Percentiles rank a stretch among this genome's conserved stretches.
Conservation (phyloP, 768 basidiomycete species). For the Hydnum rufescens region DNA sequence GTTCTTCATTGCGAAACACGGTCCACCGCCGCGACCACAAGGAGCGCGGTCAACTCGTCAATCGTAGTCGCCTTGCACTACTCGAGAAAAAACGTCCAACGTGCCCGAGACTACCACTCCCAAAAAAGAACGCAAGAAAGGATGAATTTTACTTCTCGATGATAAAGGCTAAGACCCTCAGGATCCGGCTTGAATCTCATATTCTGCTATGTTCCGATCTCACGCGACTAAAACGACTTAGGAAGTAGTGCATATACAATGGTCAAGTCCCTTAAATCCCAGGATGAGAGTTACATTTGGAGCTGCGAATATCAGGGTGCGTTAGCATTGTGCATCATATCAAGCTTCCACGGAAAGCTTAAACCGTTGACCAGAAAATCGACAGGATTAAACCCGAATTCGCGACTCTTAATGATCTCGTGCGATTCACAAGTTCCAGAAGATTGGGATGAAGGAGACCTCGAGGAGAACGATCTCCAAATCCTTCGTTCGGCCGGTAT, state of each 20-base stretch:
- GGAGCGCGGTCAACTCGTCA: slow-evolving; percentile 76
- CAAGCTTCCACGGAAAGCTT: not conserved
- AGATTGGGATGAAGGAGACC: slow-evolving; percentile 24
- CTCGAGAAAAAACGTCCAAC: slow-evolving; percentile 97
- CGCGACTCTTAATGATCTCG: slow-evolving; percentile 43
- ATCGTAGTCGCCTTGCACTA: slow-evolving; percentile 68
- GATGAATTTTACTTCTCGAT: slow-evolving; percentile 99
- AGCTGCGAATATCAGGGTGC: slow-evolving; percentile 65
- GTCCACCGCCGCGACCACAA: slow-evolving; percentile 84
- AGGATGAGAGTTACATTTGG: slow-evolving; percentile 89
- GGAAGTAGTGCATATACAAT: slow-evolving; percentile 79
- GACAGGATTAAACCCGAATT: slow-evolving; percentile 57
- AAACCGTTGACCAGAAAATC: slow-evolving; percentile 42
- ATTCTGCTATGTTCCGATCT: not conserved
- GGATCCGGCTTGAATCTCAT: slow-evolving; percentile 5
- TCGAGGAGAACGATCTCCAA: slow-evolving; percentile 33
- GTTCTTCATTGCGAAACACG: slow-evolving; percentile 62
- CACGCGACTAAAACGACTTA: slow-evolving; percentile 17
- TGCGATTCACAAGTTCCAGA: slow-evolving; percentile 17
- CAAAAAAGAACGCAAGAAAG: slow-evolving; percentile 87
- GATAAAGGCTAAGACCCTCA: slow-evolving; percentile 61
- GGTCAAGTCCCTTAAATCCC: slow-evolving; percentile 86
- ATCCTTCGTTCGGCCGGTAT: slow-evolving; percentile 43
- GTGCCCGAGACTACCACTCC: slow-evolving; percentile 88
- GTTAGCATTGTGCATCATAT: slow-evolving; percentile 12